Evolutionary conservation across 768 basidiomycete genomes (phyloP).

Genomic region (Trametes coccinea): DNA sequence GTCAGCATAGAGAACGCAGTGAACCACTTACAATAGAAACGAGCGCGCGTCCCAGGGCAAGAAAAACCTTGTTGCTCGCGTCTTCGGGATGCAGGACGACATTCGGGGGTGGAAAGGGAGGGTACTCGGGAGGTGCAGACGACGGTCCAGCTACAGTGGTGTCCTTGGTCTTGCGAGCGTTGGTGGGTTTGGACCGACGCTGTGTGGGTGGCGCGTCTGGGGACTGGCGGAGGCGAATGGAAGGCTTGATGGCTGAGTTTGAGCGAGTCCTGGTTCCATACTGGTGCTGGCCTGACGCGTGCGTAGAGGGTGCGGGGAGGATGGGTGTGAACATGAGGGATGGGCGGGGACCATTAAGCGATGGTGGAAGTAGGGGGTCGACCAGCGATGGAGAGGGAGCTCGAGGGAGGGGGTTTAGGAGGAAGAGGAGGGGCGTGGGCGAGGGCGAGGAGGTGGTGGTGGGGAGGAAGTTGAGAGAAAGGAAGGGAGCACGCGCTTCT

Average conservation of each 20-base stretch:
- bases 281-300: conserved; percentile 35
- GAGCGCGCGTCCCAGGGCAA: conserved; percentile 71
- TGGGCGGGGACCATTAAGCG: conserved; percentile 33
- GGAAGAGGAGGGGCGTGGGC: conserved; percentile 14
- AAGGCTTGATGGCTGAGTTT: conserved; percentile 52
- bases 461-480: conserved; percentile 27
- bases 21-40: conserved; percentile 64
- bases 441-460: conserved; percentile 34
- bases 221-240: conserved; percentile 49
- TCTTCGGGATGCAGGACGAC: conserved; percentile 76
- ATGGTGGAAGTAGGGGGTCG: conserved; percentile 27
- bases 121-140: conserved; percentile 25
- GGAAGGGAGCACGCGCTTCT: conserved; percentile 28
- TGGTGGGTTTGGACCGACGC: conserved; percentile 34
- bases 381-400: conserved; percentile 32
- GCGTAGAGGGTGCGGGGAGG: conserved; percentile 30
- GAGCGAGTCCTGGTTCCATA: conserved; percentile 60
- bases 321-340: conserved; percentile 30
- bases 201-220: conserved; percentile 38
- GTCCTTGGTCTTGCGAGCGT: conserved; percentile 26
- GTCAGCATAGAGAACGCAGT: conserved; percentile 5
- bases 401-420: conserved; percentile 19
- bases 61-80: conserved; percentile 67
- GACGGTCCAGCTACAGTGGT: conserved; percentile 10
- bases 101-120: conserved; percentile 59